Base-by-base conservation (phyloP, 306 rosid genomes). In the Pyrus communis region DNA sequence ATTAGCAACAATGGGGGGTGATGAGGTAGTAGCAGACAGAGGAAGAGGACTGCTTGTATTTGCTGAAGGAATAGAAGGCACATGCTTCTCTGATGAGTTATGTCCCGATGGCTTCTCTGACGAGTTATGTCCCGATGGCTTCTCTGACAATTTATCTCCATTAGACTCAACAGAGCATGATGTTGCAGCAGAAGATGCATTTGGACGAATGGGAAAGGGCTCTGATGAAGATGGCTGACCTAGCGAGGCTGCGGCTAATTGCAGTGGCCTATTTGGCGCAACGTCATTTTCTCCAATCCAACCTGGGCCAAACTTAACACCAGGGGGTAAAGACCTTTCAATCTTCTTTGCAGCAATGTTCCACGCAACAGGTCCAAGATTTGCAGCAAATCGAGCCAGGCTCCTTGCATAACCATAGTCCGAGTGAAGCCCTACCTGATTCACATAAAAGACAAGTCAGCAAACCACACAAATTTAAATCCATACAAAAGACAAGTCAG, bases 211-310 rank as follows among this genome's bases (percentile, higher is more conserved):
- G 63, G 77, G 52, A 69, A 83, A 25, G 58, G 79, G 70, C 75
- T 52, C 81, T 57, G 75, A 74, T 52, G 75, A 68, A 42, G 82
- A 75, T 28, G 70, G 77, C 77, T 75, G 86, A 59, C 75, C 69
- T n/a, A 69, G 46, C 8, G 66, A 75, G 3, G 73, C 57, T 46
- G 81, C 67, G n/a, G 82, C 71, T 43, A 61, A 70, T 67, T 72
- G 63, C 51, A 70, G 76, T 46, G 79, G 71, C 74, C 79, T 73
- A 38, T 65, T 64, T 68, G 75, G 87, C 38, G 66, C 49, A 64
- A 79, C 30, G 70, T 89, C 94, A 66, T 87, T 82, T 73, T 89
- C 93, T 30, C 83, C 88, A 72, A 87, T 88, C 94, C 94, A 89
- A 62, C 91, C 94, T 43, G 82, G 90, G 78, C 94, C 94, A 42